Conservation (phyloP, 371 early-diverging fungal genomes). For the Funneliformis caledonium region DNA sequence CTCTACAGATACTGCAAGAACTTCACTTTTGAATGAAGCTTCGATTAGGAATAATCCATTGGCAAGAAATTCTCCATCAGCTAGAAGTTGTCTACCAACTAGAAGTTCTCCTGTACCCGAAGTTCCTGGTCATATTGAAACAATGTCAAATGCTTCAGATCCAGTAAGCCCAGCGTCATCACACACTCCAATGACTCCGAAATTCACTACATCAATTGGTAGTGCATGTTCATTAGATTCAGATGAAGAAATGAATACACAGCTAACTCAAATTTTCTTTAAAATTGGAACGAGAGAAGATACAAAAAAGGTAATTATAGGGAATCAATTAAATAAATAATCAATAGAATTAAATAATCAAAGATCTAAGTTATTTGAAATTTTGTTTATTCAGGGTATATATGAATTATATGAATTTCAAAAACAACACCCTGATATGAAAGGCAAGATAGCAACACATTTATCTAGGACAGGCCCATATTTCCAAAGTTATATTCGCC, state of each 20-base stretch:
- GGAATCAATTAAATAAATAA: background rate
- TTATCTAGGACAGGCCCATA: slow-evolving; percentile 68
- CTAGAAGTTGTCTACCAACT: slow-evolving; percentile 17
- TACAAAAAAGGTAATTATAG: slow-evolving; percentile 64
- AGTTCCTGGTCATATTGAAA: slow-evolving; percentile 10
- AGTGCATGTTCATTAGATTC: slow-evolving; percentile 39
- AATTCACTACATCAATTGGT: slow-evolving; percentile 18
- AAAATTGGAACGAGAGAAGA: slow-evolving; percentile 74
- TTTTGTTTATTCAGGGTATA: slow-evolving; percentile 59
- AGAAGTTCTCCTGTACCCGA: slow-evolving; percentile 32
- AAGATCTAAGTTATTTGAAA: background rate
- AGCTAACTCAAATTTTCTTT: slow-evolving; percentile 70
- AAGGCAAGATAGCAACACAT: slow-evolving; percentile 63
- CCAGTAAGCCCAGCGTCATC: slow-evolving; percentile 30
- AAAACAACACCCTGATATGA: slow-evolving; percentile 67
- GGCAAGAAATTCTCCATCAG: slow-evolving; percentile 26
- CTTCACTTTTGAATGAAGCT: background rate
- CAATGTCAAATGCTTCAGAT: slow-evolving; percentile 31
- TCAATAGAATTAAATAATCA: background rate
- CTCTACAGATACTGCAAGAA: background rate
- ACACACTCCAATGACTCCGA: slow-evolving; percentile 38
- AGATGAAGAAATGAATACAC: slow-evolving; percentile 60
- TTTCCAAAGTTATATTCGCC: slow-evolving; percentile 80
- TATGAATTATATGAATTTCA: slow-evolving; percentile 78
- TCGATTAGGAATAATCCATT: slow-evolving; percentile 19